Base-by-base conservation (phyloP, 1,284 basidiomycete species). In the Microbotryomycetes sp. region DNA sequence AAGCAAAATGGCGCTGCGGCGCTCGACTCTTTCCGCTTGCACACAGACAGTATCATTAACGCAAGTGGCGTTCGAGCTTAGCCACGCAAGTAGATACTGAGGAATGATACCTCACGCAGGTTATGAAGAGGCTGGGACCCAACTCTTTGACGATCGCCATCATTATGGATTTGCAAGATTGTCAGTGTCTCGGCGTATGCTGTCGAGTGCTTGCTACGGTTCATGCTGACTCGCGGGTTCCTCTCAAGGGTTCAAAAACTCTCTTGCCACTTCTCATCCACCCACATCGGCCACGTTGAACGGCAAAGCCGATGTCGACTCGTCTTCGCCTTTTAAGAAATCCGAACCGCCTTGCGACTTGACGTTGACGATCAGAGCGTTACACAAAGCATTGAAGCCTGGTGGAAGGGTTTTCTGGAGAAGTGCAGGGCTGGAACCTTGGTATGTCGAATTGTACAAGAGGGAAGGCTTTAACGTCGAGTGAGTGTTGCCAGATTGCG, bases 151-250 rank as follows among this genome's bases (percentile, higher is more conserved):
- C 85, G 31, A 81, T 83, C 47, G 81, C 82, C 11, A 81, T 90
- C 59, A 79, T 88, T 57, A 90, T 91, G 88, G 88, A 90, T 74
- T 85, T 86, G 62, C 80, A 88, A 65, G 87, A 88, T 71, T 87
- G 79, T 75, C 56, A 68, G 75, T 70, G 24, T 18, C 29, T 26
- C n/a, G 5, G 16, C 26, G 18, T 1, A 11, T 29, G 3, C 18
- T 24, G 18, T 31, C 5, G 3, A 15, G 24, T 21, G 4, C 3
- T 23, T 15, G 7, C 30, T 4, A 52, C 57, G 52, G 26, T 35
- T n/a, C 52, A 3, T 46, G 31, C 26, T 28, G n/a, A 24, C 35
- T 45, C 21, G 21, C 41, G 24, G 21, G n/a, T 13, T 35, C 3
- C 30, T 26, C 45, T 45, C 54, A 61, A 18, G 67, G 84, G 86